Percentiles rank a stretch among this genome's conserved stretches.
Conservation (phyloP, 1,284 basidiomycete genomes). For the Xerocomus nothofagi region DNA sequence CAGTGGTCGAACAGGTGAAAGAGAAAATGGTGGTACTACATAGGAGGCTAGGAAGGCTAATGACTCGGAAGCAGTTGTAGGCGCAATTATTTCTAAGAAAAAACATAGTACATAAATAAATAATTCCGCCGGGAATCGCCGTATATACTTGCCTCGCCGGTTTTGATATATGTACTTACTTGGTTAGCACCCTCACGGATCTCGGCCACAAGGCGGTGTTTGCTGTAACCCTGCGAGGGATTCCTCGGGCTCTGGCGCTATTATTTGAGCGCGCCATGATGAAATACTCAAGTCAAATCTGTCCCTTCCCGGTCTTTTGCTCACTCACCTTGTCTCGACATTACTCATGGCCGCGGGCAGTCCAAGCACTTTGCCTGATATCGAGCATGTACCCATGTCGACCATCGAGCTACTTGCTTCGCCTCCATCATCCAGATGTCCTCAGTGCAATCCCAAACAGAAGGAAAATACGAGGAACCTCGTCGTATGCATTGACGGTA, state of each 20-base stretch:
- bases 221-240: too few relatives aligned
- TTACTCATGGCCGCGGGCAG: background rate
- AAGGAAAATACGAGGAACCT: slow-evolving; percentile 24
- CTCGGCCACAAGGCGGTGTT: too few relatives aligned
- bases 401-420: background rate
- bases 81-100: too few relatives aligned
- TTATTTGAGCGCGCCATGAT: slow-evolving; percentile 6
- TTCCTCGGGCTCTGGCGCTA: background rate
- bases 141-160: too few relatives aligned
- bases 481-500: slow-evolving; percentile 33
- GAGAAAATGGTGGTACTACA: too few relatives aligned
- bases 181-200: too few relatives aligned
- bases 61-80: too few relatives aligned
- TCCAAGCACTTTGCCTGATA: background rate
- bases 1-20: too few relatives aligned
- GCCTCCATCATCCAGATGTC: slow-evolving; percentile 11
- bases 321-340: background rate
- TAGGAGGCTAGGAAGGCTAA: too few relatives aligned
- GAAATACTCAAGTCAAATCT: background rate
- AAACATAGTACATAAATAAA: too few relatives aligned
- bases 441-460: slow-evolving; percentile 12
- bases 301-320: background rate
- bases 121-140: too few relatives aligned
- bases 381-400: background rate
- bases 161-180: too few relatives aligned